Evolutionary conservation across 1,139 yeast species (phyloP).

Genomic region (Nakaseomyces kungkrabaensis): DNA sequence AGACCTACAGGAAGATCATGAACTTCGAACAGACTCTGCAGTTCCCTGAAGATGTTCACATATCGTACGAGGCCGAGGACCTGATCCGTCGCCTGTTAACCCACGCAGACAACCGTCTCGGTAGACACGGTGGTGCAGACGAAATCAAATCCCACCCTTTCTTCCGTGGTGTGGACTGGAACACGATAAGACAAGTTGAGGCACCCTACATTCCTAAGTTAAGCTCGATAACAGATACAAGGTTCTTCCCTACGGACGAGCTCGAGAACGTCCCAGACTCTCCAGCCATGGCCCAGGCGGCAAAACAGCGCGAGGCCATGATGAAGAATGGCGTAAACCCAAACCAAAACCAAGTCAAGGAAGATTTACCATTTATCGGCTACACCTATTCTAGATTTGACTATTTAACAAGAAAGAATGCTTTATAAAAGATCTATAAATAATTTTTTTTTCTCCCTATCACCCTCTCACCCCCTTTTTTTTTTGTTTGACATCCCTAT

Average conservation of each 20-base stretch:
- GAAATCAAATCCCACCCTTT: conserved; percentile 91
- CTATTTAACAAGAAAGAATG: conserved; percentile 80
- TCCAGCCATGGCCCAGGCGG: conserved; percentile 73
- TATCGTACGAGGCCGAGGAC: conserved; percentile 91
- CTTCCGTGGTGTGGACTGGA: conserved; percentile 96
- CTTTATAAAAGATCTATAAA: conserved; percentile 22
- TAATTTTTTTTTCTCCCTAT: too few relatives aligned
- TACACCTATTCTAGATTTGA: conserved; percentile 93
- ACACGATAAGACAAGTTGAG: conserved; percentile 77
- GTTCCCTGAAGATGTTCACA: conserved; percentile 92
- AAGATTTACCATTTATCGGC: conserved; percentile 91
- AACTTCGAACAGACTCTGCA: conserved; percentile 91
- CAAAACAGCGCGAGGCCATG: conserved; percentile 40
- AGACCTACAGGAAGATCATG: conserved; percentile 86
- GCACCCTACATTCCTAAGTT: conserved; percentile 90
- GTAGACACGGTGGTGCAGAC: conserved; percentile 86
- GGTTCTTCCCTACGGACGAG: conserved; percentile 97
- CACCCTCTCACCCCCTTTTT: too few relatives aligned
- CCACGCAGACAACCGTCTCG: conserved; percentile 75
- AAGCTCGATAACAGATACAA: conserved; percentile 84
- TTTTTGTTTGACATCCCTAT: too few relatives aligned
- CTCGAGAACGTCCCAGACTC: conserved; percentile 90
- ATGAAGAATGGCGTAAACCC: conserved; percentile 31
- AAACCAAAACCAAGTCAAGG: conserved; percentile 39
- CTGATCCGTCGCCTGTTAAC: conserved; percentile 75